These are phyloP conservation scores for Paramecium sexaurelia DNA, from an alignment of 73 alveolate species.

Conservation along the genomic window DNA sequence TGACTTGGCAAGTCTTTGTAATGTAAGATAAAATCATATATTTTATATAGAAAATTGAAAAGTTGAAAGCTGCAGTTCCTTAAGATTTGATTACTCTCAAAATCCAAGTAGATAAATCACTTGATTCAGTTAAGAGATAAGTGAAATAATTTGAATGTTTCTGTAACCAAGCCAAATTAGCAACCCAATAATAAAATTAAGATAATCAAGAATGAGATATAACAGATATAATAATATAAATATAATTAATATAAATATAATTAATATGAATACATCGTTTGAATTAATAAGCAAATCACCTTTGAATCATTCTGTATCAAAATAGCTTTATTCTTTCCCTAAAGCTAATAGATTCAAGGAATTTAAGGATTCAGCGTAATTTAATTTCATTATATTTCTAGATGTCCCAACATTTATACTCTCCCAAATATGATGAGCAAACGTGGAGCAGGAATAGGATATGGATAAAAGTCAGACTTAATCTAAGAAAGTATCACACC, in stretches of 20 bases:
- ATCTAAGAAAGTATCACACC: slow-evolving; percentile 60
- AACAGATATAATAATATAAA: not conserved
- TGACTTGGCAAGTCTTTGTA: slow-evolving; percentile 38
- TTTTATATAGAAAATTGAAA: not conserved
- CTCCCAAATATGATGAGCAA: slow-evolving; percentile 50
- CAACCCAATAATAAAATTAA: not conserved
- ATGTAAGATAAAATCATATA: not conserved
- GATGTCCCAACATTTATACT: slow-evolving; percentile 55
- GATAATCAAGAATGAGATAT: not conserved
- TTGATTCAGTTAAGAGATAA: slow-evolving; percentile 22
- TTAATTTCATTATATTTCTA: not conserved
- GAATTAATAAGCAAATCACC: slow-evolving; percentile 56
- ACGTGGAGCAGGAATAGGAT: slow-evolving; percentile 65
- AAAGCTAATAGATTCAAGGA: slow-evolving; percentile 54
- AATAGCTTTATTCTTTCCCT: slow-evolving; percentile 63
- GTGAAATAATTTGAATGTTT: slow-evolving; percentile 45
- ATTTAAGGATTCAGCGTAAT: not conserved
- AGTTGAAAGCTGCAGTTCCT: not conserved
- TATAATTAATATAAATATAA: not conserved
- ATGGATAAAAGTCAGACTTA: slow-evolving; percentile 54
- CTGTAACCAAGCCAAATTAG: not conserved
- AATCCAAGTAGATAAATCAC: not conserved
- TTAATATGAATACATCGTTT: slow-evolving; percentile 16
- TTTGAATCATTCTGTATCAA: slow-evolving; percentile 44
- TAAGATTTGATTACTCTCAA: not conserved